phyloP scores from a whole-genome alignment of 441 rosid species.

The Euphorbia corollata region DNA sequence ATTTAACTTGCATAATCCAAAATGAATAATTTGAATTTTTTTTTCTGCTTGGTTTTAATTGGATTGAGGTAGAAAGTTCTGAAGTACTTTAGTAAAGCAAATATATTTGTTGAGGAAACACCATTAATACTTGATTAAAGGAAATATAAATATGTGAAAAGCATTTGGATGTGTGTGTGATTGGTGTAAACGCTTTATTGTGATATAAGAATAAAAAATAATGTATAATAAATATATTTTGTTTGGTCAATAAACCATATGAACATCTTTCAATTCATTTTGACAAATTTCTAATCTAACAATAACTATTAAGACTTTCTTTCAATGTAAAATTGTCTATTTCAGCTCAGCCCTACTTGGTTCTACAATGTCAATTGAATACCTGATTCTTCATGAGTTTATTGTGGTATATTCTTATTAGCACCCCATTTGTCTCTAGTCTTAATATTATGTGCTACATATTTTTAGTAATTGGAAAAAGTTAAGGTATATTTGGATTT shows the following conservation, averaged over 20 bases:
- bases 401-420: background rate
- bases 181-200: background rate
- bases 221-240: background rate
- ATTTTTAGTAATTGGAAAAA: background rate
- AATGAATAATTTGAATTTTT: background rate
- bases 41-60: background rate
- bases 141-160: background rate
- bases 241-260: background rate
- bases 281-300: background rate
- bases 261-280: background rate
- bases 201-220: background rate
- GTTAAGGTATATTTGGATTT: background rate
- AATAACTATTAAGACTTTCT: background rate
- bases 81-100: background rate
- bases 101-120: background rate
- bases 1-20: background rate
- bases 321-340: background rate
- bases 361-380: background rate
- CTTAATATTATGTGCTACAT: background rate
- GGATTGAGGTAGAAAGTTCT: background rate
- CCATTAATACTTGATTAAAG: background rate
- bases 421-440: background rate
- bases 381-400: background rate
- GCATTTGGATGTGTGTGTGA: background rate
- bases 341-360: background rate